Base-by-base conservation (phyloP, 768 basidiomycete species). In the Rossbeevera mucosa region DNA sequence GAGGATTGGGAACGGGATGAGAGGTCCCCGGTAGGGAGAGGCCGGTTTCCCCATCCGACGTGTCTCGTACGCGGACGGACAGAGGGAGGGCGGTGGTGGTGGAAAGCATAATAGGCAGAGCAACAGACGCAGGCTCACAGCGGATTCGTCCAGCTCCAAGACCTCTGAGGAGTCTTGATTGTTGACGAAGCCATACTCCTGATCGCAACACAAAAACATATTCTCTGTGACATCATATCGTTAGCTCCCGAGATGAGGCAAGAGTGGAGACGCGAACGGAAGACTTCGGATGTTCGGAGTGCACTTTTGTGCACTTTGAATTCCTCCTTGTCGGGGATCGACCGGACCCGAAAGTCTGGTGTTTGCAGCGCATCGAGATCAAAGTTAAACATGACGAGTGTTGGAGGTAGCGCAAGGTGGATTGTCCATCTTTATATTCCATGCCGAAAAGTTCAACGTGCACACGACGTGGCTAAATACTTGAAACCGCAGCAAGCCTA, bases 1-100 rank as follows among this genome's bases (percentile, higher is more conserved):
- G 33, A 88, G 76, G 16, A 88, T 66, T 20, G 86, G 86, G 9
- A 84, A 73, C 2, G 87, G 87, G 41, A 88, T 82, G 33, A 81
- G 69, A 11, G 80, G 74, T 1, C 70, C 64, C 63, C 63, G 46
- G 62, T 72, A 54, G 59, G 61, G 49, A 61, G 68, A 56, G 53
- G 59, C 56, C 63, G 67, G 61, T 68, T 63, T 53, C 55, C 67
- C 64, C 57, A 44, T 69, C 64, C 47, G 71, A 60, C 45, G 65
- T 44, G 30, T 60, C 24, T 70, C 59, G 24, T 28, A 38, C 50
- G 61, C 50, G 60, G 63, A 53, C 5, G 65, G 66, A 44, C 56
- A 63, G 30, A 64, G 60, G 5, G 63, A 63, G 6, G 82, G 82
- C 4, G 78, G 76, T 1, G 64, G 46, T 2, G 80, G 81, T 0